Percentiles rank a stretch among this genome's conserved stretches.
Conservation (phyloP, 805 yeast species). For the Yarrowia bubula region DNA sequence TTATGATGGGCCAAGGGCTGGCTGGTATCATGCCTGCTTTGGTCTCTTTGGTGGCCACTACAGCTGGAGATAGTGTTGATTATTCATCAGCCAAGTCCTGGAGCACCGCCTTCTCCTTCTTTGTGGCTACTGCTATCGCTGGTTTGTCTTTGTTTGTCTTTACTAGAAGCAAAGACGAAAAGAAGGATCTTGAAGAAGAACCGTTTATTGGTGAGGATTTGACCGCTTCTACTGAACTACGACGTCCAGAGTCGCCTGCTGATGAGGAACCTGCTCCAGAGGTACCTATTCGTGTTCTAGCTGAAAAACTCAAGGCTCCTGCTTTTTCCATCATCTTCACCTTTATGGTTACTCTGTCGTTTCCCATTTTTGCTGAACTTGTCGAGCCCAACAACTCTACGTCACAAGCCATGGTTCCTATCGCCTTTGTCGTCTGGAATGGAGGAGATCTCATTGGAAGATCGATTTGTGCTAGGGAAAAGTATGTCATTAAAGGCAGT, state of each 20-base stretch:
- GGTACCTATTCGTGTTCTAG: constrained; percentile 42
- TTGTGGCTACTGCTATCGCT: constrained; percentile 20
- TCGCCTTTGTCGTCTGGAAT: constrained; percentile 84
- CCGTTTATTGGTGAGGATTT: constrained; percentile 16
- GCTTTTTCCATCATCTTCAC: constrained; percentile 70
- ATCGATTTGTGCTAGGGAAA: constrained; percentile 54
- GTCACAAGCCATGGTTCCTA: constrained; percentile 58
- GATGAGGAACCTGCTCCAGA: neutral
- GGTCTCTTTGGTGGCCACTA: constrained; percentile 56
- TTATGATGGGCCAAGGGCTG: constrained; percentile 91
- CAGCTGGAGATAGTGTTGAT: constrained; percentile 15
- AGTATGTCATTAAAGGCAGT: constrained; percentile 47
- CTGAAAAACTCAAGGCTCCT: constrained; percentile 60
- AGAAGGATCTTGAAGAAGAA: neutral
- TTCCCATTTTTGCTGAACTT: constrained; percentile 86
- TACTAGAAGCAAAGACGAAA: neutral
- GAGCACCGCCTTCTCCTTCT: constrained; percentile 11
- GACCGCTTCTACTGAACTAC: neutral
- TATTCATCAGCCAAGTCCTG: constrained; percentile 7
- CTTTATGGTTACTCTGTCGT: constrained; percentile 69
- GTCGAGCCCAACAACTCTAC: constrained; percentile 38
- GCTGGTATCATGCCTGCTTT: constrained; percentile 91
- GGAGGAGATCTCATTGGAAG: constrained; percentile 83
- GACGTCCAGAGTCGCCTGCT: neutral
- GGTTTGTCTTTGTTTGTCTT: neutral